phyloP scores from a whole-genome alignment of 371 early-diverging fungal genomes.

The Mortierella sp. region DNA sequence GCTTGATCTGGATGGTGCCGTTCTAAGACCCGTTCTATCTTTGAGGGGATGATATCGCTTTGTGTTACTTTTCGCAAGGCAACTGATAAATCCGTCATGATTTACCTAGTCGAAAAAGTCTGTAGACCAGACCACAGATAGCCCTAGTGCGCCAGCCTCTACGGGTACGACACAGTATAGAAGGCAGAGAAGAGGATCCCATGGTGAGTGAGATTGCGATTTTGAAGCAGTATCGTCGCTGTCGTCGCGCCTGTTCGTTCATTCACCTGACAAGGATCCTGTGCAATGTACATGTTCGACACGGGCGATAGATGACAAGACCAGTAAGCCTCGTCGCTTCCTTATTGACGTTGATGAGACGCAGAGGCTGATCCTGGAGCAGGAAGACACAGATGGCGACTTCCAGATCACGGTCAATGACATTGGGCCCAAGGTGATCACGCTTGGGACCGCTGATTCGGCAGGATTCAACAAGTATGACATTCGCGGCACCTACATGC shows the following conservation, averaged over 20 bases:
- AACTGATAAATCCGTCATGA: too few relatives aligned
- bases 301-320: slow-evolving; percentile 71
- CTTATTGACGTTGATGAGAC: slow-evolving; percentile 90
- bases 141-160: neutral
- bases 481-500: slow-evolving; percentile 93
- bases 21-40: neutral
- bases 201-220: slow-evolving; percentile 27
- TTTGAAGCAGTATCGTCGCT: neutral
- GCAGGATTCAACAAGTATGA: slow-evolving; percentile 89
- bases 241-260: neutral
- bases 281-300: neutral
- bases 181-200: slow-evolving; percentile 46
- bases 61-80: neutral
- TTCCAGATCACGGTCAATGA: slow-evolving; percentile 95
- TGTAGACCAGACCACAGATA: slow-evolving; percentile 4
- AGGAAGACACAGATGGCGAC: slow-evolving; percentile 97
- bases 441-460: slow-evolving; percentile 88
- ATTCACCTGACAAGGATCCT: neutral
- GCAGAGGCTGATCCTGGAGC: slow-evolving; percentile 80
- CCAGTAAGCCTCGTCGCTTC: slow-evolving; percentile 75
- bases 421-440: slow-evolving; percentile 89
- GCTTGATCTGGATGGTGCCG: too few relatives aligned
- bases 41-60: neutral
- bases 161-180: slow-evolving; percentile 36
- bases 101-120: neutral